Percentiles rank a stretch among this genome's conserved stretches.
These are phyloP conservation scores for Chimonanthus salicifolius DNA, from an alignment of 164 flowering plant genomes.

Conservation along the genomic window DNA sequence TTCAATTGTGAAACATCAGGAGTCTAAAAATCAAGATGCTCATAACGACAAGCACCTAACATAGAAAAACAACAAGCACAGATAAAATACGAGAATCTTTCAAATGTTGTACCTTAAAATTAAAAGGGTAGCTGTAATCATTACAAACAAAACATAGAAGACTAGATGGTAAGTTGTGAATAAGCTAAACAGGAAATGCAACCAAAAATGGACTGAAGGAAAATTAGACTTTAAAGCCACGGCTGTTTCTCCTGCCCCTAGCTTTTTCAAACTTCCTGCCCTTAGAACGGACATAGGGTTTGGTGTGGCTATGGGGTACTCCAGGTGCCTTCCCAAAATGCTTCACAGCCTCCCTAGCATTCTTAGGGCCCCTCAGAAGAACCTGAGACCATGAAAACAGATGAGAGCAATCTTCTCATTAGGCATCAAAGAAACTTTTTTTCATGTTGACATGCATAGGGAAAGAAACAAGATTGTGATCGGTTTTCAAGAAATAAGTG, in stretches of 20 bases:
- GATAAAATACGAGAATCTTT: too few species aligned
- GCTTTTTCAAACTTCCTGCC: constrained; percentile 32
- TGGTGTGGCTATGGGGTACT: constrained; percentile 30
- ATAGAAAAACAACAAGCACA: too few species aligned
- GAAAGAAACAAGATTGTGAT: too few species aligned
- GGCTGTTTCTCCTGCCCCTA: constrained; percentile 29
- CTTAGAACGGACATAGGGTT: constrained; percentile 30
- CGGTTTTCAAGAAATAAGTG: too few species aligned
- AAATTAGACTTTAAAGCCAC: constrained; percentile 23
- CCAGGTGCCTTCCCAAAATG: constrained; percentile 34
- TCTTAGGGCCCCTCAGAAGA: constrained; percentile 33
- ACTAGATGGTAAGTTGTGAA: neutral
- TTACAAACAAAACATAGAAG: too few species aligned
- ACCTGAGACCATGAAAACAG: constrained; percentile 11
- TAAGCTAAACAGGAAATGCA: neutral
- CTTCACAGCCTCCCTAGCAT: constrained; percentile 30
- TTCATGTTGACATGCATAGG: too few species aligned
- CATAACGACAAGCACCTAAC: too few species aligned
- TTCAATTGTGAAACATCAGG: too few species aligned
- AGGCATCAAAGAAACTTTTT: neutral
- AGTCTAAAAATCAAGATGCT: too few species aligned
- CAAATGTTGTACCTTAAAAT: neutral
- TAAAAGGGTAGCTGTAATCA: too few species aligned
- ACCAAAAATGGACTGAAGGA: neutral
- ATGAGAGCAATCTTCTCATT: neutral